phyloP scores from a whole-genome alignment of 345 rosid species.

The Raphanus raphanistrum region DNA sequence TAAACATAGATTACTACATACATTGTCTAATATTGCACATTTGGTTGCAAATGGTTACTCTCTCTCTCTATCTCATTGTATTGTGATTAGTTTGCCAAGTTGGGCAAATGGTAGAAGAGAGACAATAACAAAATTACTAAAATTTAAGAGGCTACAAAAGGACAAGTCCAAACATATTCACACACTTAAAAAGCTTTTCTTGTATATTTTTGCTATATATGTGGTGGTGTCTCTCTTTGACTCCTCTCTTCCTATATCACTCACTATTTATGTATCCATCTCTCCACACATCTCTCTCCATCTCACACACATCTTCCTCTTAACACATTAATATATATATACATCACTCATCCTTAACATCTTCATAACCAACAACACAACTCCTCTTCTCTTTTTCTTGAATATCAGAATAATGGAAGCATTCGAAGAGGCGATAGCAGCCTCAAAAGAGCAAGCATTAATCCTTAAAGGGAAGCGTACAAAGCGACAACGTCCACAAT shows the following conservation, averaged over 20 bases:
- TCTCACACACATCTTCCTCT: constrained; percentile 35
- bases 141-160: constrained; percentile 41
- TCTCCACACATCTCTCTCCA: constrained; percentile 44
- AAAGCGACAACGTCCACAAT: constrained; percentile 67
- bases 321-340: constrained; percentile 29
- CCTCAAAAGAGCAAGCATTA: constrained; percentile 40
- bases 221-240: constrained; percentile 44
- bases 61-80: constrained; percentile 17
- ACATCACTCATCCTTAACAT: constrained; percentile 20
- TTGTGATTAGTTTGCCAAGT: constrained; percentile 43
- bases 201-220: constrained; percentile 15
- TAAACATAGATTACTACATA: constrained; percentile 12
- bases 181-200: constrained; percentile 26
- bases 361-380: constrained; percentile 19
- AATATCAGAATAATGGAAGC: constrained; percentile 47
- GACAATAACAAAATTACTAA: constrained; percentile 42
- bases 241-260: constrained; percentile 41
- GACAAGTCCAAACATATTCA: constrained; percentile 43
- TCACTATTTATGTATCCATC: constrained; percentile 42
- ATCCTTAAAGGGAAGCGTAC: constrained; percentile 77
- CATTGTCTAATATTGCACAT: constrained; percentile 28
- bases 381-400: constrained; percentile 8
- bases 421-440: constrained; percentile 47
- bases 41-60: constrained; percentile 30
- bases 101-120: constrained; percentile 35